Percentiles rank a stretch among this genome's conserved stretches.
Conservation (phyloP, 2,329 filamentous ascomycete species). For the Cadophora sp. region DNA sequence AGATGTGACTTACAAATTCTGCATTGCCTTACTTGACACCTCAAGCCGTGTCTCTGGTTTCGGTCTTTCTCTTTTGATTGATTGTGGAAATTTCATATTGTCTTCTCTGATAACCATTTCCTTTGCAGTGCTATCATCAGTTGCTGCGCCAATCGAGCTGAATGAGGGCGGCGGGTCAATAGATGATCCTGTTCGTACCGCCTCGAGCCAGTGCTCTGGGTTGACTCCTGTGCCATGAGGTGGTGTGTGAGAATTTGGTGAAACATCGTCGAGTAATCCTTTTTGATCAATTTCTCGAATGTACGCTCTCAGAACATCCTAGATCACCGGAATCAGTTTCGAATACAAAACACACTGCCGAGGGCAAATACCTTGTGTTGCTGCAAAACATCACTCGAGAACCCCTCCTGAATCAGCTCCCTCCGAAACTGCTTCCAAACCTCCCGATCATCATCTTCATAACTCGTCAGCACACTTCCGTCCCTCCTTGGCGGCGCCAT, state of each 20-base stretch:
- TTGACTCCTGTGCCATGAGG: conserved; percentile 41
- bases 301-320: conserved; percentile 67
- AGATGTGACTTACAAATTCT: background rate
- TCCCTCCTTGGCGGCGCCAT: conserved; percentile 52
- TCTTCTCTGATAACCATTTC: conserved; percentile 41
- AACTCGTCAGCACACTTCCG: conserved; percentile 43
- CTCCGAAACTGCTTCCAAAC: conserved; percentile 64
- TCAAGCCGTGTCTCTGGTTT: conserved; percentile 33
- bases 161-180: conserved; percentile 33
- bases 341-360: background rate
- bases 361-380: conserved; percentile 60
- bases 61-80: conserved; percentile 40
- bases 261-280: conserved; percentile 57
- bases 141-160: conserved; percentile 30
- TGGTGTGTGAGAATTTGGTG: conserved; percentile 41
- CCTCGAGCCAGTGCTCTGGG: conserved; percentile 38
- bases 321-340: conserved; percentile 24
- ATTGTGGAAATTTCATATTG: conserved; percentile 43
- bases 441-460: conserved; percentile 54
- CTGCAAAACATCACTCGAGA: conserved; percentile 59
- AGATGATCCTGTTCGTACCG: conserved; percentile 28
- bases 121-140: conserved; percentile 35
- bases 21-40: background rate
- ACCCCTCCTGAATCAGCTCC: conserved; percentile 65
- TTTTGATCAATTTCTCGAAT: conserved; percentile 65